A percentile compares a stretch with the other conserved stretches of the same genome.
Conservation (phyloP, 2,329 filamentous ascomycete genomes). For the Apiospora kogelbergensis region DNA sequence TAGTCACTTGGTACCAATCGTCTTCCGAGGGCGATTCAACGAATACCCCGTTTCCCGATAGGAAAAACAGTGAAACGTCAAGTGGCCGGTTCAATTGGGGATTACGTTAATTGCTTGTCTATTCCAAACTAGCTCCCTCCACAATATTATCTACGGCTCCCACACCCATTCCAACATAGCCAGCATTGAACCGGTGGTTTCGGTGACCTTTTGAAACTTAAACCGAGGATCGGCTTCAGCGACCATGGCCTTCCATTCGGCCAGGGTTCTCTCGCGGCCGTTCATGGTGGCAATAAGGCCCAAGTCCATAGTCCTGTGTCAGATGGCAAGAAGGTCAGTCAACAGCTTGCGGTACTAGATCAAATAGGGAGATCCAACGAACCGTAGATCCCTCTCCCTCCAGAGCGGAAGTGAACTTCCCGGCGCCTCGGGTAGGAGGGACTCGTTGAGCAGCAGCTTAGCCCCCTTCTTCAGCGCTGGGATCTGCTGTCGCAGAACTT, state of each 20-base stretch:
- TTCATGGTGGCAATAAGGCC: constrained; percentile 40
- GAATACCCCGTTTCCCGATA: constrained; percentile 19
- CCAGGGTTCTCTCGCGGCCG: constrained; percentile 34
- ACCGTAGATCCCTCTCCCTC: constrained; percentile 19
- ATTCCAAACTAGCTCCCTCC: no score
- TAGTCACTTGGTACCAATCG: constrained; percentile 20
- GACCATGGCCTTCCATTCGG: constrained; percentile 37
- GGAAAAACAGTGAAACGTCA: constrained; percentile 13
- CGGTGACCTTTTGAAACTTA: neutral
- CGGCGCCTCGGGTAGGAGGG: constrained; percentile 12
- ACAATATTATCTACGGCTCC: neutral
- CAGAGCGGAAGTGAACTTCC: constrained; percentile 8
- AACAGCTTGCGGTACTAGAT: no score
- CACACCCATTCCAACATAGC: neutral
- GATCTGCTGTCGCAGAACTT: constrained; percentile 33
- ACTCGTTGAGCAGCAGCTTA: constrained; percentile 20
- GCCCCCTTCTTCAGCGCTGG: constrained; percentile 39
- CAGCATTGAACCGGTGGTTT: neutral
- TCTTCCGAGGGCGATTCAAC: constrained; percentile 15
- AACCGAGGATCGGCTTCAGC: constrained; percentile 35
- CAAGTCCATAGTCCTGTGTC: constrained; percentile 33
- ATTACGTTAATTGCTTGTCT: no score
- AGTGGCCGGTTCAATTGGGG: no score
- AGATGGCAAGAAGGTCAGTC: neutral
- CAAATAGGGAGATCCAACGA: neutral